Evolutionary conservation across 805 yeast genomes (phyloP).

Genomic region (Isabelozyma heimii): DNA sequence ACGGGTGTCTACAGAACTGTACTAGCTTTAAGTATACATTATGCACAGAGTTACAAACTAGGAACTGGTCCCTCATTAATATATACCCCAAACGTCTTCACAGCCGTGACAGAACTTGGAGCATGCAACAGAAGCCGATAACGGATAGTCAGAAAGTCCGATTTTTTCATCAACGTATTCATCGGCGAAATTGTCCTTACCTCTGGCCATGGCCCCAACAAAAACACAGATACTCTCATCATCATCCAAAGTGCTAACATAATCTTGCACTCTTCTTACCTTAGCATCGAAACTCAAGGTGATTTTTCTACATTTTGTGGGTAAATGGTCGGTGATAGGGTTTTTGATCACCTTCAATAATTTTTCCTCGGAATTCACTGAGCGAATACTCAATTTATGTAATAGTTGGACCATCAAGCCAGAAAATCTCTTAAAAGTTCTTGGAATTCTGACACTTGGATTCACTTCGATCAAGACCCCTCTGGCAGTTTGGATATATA

Average conservation of each 20-base stretch:
- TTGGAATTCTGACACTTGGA: constrained; percentile 94
- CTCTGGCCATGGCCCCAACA: constrained; percentile 99
- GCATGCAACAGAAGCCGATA: constrained; percentile 97
- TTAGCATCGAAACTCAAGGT: constrained; percentile 92
- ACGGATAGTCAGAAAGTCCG: constrained; percentile 91
- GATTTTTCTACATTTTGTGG: constrained; percentile 90
- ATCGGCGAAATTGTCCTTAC: constrained; percentile 95
- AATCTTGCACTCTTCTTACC: constrained; percentile 84
- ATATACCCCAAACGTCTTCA: constrained; percentile 95
- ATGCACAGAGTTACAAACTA: neutral
- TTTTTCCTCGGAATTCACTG: constrained; percentile 94
- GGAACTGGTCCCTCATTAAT: constrained; percentile 14
- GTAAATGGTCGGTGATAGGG: constrained; percentile 95
- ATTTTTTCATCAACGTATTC: constrained; percentile 95
- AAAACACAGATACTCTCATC: constrained; percentile 96
- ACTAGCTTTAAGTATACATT: neutral
- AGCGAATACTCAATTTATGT: constrained; percentile 88
- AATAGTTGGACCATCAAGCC: constrained; percentile 97
- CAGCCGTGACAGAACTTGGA: constrained; percentile 98
- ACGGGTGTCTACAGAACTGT: neutral
- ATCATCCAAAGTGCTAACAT: constrained; percentile 71
- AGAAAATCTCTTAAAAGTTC: constrained; percentile 96
- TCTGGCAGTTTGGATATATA: constrained; percentile 91
- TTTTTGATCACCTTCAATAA: constrained; percentile 91
- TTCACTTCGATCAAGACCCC: constrained; percentile 95